phyloP scores from a whole-genome alignment of 768 basidiomycete species.

The Russula olivacea region DNA sequence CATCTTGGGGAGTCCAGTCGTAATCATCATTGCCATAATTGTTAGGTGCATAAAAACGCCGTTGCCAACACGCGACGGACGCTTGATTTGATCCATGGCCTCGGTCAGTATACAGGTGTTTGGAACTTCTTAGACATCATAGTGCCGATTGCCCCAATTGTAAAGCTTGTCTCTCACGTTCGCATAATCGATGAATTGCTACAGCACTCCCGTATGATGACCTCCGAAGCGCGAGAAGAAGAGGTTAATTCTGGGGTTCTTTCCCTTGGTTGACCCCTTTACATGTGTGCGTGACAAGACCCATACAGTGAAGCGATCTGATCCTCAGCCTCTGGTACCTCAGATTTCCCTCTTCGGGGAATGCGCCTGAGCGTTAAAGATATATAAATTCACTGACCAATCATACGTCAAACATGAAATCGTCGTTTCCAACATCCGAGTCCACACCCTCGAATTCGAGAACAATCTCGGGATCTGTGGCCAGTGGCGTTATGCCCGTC shows the following conservation, averaged over 20 bases:
- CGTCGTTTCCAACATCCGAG: neutral
- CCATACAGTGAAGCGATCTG: neutral
- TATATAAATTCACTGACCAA: neutral
- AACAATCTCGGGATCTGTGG: neutral
- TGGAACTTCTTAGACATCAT: neutral
- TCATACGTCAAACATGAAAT: conserved; percentile 19
- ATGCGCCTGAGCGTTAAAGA: neutral
- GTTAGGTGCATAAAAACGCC: neutral
- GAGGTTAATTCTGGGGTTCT: neutral
- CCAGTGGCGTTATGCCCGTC: neutral
- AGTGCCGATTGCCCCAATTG: neutral
- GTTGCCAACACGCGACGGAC: neutral
- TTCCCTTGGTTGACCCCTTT: neutral
- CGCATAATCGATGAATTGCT: neutral
- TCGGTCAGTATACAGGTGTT: neutral
- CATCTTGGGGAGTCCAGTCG: no score
- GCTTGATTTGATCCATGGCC: neutral
- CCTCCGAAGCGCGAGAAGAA: neutral
- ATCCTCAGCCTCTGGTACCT: neutral
- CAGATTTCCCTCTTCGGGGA: neutral
- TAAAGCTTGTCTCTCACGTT: neutral
- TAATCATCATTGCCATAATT: neutral
- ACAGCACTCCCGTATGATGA: no score
- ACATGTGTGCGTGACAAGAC: neutral
- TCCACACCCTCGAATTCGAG: neutral